Evolutionary conservation across 2,329 filamentous ascomycete genomes (phyloP), one percentile per base, ranked within the genome.

Genomic region (Coniochaeta prunicola): DNA sequence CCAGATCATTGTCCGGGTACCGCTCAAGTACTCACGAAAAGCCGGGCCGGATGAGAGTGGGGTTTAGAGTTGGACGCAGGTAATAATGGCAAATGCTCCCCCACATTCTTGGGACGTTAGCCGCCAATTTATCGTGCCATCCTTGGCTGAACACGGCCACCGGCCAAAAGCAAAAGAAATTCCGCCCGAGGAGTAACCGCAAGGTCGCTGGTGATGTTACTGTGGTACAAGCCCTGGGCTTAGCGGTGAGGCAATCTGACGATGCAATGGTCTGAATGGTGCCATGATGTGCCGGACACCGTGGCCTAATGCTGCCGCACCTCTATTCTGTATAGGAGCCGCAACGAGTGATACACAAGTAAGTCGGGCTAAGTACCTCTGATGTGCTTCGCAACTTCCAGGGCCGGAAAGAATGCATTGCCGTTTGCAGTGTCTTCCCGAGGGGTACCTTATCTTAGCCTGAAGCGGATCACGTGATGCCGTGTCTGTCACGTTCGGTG

Each of bases 181-280:
- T 55, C 30, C 33, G 30, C 33, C 53, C 53, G 53, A 55, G 30
- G 12, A 55, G 53, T 31, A 55, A 55, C 53, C 53, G 53, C 30
- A 33, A 12, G 21, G 33, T 17, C 53, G 30, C 31, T 17, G 50
- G 15, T 30, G 13, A 2, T 45, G 21, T 8, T 12, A n/a, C n/a
- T n/a, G n/a, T n/a, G n/a, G n/a, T 12, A 8, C 9, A n/a, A 9
- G 17, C 5, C 5, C 7, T 40, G 15, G 24, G 3, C 26, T 21
- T 30, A 50, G 45, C 45, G 45, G 45, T 50, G 45, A 50, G 45
- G 17, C 2, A 50, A 50, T 33, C 53, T 55, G 53, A 55, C 53
- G 19, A 55, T 55, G 53, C 26, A 4, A 53, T 33, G 48, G 24
- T n/a, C 21, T 53, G 26, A 15, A 55, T 55, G 53, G 53, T 17